Percentiles rank a stretch among this genome's conserved stretches.
Conservation (phyloP, 2,329 filamentous ascomycete species). For the Fusarium guadeloupense region DNA sequence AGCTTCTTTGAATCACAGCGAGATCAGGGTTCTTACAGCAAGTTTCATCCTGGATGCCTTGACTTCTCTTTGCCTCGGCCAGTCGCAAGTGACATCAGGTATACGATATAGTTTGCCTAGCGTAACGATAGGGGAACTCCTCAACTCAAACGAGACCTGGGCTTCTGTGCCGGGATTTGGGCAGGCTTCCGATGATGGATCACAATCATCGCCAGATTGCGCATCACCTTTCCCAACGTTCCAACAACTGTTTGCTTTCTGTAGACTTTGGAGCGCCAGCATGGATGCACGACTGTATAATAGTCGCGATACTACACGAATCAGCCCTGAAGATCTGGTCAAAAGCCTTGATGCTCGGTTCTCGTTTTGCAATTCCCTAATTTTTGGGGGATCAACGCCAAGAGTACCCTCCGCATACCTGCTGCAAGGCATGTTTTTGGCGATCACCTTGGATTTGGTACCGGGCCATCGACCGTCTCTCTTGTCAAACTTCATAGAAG, state of each 20-base stretch:
- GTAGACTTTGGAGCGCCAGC: slow-evolving; percentile 46
- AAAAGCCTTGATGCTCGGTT: slow-evolving; percentile 48
- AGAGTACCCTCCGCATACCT: slow-evolving; percentile 49
- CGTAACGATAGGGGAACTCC: slow-evolving; percentile 19
- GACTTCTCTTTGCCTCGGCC: slow-evolving; percentile 61
- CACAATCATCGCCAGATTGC: slow-evolving; percentile 16
- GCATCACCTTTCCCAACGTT: slow-evolving; percentile 53
- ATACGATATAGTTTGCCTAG: slow-evolving; percentile 30
- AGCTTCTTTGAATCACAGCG: slow-evolving; percentile 16
- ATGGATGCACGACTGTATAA: slow-evolving; percentile 33
- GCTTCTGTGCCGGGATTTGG: slow-evolving; percentile 38
- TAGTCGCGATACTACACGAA: slow-evolving; percentile 14
- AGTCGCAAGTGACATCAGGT: slow-evolving; percentile 36
- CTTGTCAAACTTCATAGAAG: slow-evolving; percentile 50
- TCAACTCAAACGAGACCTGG: slow-evolving; percentile 29
- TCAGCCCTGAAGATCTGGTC: slow-evolving; percentile 45
- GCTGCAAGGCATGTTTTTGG: slow-evolving; percentile 51
- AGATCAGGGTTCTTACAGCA: slow-evolving; percentile 53
- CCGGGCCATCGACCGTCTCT: slow-evolving; percentile 48
- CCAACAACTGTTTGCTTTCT: slow-evolving; percentile 54
- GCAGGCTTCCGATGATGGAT: neutral
- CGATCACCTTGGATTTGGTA: slow-evolving; percentile 48
- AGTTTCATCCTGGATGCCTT: slow-evolving; percentile 72
- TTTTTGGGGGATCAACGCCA: slow-evolving; percentile 49
- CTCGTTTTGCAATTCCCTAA: slow-evolving; percentile 52